These are phyloP conservation scores for Dioscorea cayenensis DNA, from an alignment of 116 monocot species.

Conservation along the genomic window DNA sequence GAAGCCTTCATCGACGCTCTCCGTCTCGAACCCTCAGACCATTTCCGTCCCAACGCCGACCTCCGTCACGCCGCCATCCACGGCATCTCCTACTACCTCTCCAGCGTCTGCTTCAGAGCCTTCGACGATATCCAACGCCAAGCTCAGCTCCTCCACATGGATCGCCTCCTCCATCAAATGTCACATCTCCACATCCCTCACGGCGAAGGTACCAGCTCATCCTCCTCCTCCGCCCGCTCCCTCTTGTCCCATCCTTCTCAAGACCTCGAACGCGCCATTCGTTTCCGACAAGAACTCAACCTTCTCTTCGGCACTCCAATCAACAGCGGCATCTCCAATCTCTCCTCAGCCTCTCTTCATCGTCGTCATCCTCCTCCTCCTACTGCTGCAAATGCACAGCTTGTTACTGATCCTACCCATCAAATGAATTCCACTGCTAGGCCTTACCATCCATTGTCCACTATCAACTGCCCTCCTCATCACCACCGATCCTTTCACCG, in stretches of 20 bases:
- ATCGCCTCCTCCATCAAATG: not conserved
- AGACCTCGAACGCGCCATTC: not conserved
- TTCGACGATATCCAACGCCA: slow-evolving; percentile 4
- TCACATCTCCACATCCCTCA: not conserved
- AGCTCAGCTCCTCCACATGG: not conserved
- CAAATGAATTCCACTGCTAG: not conserved
- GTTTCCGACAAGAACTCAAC: not conserved
- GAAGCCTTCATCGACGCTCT: slow-evolving; percentile 12
- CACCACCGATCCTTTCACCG: not conserved
- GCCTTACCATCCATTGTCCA: not conserved
- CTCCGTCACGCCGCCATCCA: not conserved
- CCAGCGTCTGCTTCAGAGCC: slow-evolving; percentile 15
- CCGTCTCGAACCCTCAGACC: not conserved
- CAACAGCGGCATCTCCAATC: not conserved
- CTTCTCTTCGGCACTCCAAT: not conserved
- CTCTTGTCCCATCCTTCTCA: not conserved
- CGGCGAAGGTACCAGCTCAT: slow-evolving; percentile 9
- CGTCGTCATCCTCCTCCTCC: too few species aligned
- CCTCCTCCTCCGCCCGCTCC: not conserved
- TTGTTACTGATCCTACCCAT: too few species aligned
- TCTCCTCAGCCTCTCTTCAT: not conserved
- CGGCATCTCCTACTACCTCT: slow-evolving; percentile 15
- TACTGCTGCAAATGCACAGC: too few species aligned
- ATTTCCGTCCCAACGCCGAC: not conserved
- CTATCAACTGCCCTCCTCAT: too few species aligned